Conservation (phyloP, 1,284 basidiomycete genomes). For the Ganoderma sp. region DNA sequence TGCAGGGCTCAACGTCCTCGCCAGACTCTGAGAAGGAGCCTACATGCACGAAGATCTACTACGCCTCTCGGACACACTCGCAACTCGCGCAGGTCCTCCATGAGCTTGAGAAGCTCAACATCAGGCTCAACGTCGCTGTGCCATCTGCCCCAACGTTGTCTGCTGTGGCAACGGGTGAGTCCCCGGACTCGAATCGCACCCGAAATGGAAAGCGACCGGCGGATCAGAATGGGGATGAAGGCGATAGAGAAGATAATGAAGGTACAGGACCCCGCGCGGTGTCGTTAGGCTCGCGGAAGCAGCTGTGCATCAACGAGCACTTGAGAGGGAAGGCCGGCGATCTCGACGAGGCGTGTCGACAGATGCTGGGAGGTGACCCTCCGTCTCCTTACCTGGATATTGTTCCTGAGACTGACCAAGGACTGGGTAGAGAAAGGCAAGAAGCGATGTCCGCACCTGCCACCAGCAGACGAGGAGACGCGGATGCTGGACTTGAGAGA, state of each 20-base stretch:
- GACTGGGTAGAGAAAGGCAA: slow-evolving; percentile 58
- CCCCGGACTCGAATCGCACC: background rate
- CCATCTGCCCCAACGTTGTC: slow-evolving; percentile 1
- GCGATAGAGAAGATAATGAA: slow-evolving; percentile 26
- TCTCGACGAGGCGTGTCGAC: slow-evolving; percentile 91
- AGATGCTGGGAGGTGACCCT: slow-evolving; percentile 75
- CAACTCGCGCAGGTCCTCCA: slow-evolving; percentile 91
- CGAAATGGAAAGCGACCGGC: slow-evolving; percentile 12
- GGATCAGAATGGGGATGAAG: slow-evolving; percentile 18
- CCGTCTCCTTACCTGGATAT: slow-evolving; percentile 16
- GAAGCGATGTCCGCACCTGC: slow-evolving; percentile 80
- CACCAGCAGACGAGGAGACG: slow-evolving; percentile 74
- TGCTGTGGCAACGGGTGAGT: background rate
- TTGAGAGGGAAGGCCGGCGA: slow-evolving; percentile 73
- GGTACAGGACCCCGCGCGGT: slow-evolving; percentile 64
- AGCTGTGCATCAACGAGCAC: slow-evolving; percentile 91
- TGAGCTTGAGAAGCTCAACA: slow-evolving; percentile 79
- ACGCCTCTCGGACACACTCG: slow-evolving; percentile 94
- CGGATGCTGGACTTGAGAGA: slow-evolving; percentile 88
- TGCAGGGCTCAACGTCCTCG: slow-evolving; percentile 2
- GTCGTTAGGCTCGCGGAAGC: slow-evolving; percentile 89
- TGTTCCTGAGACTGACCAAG: background rate
- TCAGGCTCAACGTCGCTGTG: slow-evolving; percentile 40
- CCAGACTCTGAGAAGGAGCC: slow-evolving; percentile 51
- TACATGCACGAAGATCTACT: slow-evolving; percentile 85